Base-by-base conservation (phyloP, 768 basidiomycete species). In the Pleurotus giganteus region DNA sequence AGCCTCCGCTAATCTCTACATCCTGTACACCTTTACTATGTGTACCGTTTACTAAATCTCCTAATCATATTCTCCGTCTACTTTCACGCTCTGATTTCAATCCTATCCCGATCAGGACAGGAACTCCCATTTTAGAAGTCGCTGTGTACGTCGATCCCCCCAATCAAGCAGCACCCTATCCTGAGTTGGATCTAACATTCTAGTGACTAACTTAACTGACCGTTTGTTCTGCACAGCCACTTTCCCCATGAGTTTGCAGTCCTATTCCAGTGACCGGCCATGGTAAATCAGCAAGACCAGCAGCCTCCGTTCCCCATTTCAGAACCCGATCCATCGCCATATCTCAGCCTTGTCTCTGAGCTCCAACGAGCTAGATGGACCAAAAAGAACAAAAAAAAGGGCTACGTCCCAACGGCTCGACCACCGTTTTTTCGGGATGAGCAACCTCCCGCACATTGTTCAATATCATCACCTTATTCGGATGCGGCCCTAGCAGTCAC, bases 311-410 rank as follows among this genome's bases (percentile, higher is more conserved):
- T 63, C 34, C 57, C 62, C 28, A 37, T 58, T 41, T 26, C 58
- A 21, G 41, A 57, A 26, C 15, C 57, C 8, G 66, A 65, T 60
- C 64, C 57, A 32, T 62, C 65, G 4, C 67, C 69, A 19, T 61
- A 71, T 2, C 81, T 78, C 4, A 84, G 75, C 54, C 71, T 89
- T 0, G 87, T 89, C 47, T 74, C 70, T 19, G 83, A 82, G 21
- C 73, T 88, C 13, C 83, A 88, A 65, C 82, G 84, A 61, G 76
- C 82, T 55, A 86, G 86, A 3, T 62, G 88, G 44, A 85, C 83
- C 6, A 86, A 86, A 70, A n/a, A n/a, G n/a, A n/a, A n/a, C n/a
- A 88, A 87, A 69, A 85, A 85, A 59, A 73, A 83, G 6, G 84
- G 85, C 55, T 78, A 80, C 9, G 53, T 75, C 8, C 81, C 82